Conservation (phyloP, 345 rosid species). For the Populus euphratica region DNA sequence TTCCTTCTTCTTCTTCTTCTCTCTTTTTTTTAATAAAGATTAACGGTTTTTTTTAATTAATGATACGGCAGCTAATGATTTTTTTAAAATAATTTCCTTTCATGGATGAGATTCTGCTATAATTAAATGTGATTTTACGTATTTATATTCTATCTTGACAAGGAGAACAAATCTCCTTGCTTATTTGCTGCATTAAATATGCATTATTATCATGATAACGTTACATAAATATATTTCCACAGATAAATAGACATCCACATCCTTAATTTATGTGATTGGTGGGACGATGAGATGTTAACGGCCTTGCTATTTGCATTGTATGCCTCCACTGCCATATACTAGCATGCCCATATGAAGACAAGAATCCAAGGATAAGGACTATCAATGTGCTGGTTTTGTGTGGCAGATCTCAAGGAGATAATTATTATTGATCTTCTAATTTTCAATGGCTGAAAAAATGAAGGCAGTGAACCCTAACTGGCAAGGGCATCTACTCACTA, state of each 20-base stretch:
- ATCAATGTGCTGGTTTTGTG: not conserved
- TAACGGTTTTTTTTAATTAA: too few relatives aligned
- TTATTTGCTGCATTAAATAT: not conserved
- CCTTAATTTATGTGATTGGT: not conserved
- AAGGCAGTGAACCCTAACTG: not conserved
- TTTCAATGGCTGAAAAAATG: not conserved
- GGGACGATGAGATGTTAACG: not conserved
- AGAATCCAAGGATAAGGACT: not conserved
- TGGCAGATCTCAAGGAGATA: slow-evolving; percentile 1
- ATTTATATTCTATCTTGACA: not conserved
- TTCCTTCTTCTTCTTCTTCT: too few relatives aligned
- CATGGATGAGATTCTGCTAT: too few relatives aligned
- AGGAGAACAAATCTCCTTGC: not conserved
- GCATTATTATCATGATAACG: not conserved
- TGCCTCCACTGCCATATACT: not conserved
- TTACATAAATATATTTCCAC: not conserved
- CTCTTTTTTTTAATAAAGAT: too few relatives aligned
- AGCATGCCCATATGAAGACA: not conserved
- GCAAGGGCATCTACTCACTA: not conserved
- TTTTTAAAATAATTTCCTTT: too few relatives aligned
- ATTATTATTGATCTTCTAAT: not conserved
- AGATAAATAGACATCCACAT: too few relatives aligned
- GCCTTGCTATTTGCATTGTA: not conserved
- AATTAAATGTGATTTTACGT: too few relatives aligned
- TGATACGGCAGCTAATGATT: too few relatives aligned